Base-by-base conservation (phyloP, 2,329 filamentous ascomycete species). In the Curvularia sp. region DNA sequence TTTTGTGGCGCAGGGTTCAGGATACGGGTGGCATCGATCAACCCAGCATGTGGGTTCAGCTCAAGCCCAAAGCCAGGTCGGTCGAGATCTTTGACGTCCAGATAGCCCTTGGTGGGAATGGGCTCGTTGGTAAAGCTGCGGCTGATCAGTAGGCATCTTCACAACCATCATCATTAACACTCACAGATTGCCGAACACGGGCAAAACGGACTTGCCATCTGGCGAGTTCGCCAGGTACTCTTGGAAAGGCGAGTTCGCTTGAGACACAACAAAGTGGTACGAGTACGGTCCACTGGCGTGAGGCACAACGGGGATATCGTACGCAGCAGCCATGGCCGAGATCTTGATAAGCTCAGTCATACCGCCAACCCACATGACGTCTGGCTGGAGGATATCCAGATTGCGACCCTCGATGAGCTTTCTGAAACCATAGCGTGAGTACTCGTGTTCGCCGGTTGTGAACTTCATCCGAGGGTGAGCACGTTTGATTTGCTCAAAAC, bases 301-400 rank as follows among this genome's bases (percentile, higher is more conserved):
- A n/a, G 93, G 93, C 13, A 97, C 92, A 15, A 97, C 93, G 12
- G 93, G 93, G 59, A 97, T 90, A 73, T 97, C 93, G 78, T 97
- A 97, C 21, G 93, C 93, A 4, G 93, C 87, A 3, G 93, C 93
- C 86, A 96, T 89, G 53, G 93, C 90, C 15, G 92, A 86, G 51
- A 97, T 89, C 79, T 92, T 95, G 65, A 97, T 87, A 57, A 97
- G 84, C 79, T 97, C 93, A 0, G 93, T 97, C 83, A 97, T 78
- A 61, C 93, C 93, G 62, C 93, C 93, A 13, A 97, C 87, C 93
- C 93, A 97, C 93, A 97, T 97, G 64, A 97, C 93, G 73, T 97
- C 93, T 13, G 93, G 93, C 80, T 97, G 93, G 71, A 97, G 87
- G 68, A 97, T 96, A 76, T 97, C 93, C 59, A 97, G 82, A 78